Evolutionary conservation across 805 yeast genomes (phyloP).

Genomic region (Yarrowia deformans): DNA sequence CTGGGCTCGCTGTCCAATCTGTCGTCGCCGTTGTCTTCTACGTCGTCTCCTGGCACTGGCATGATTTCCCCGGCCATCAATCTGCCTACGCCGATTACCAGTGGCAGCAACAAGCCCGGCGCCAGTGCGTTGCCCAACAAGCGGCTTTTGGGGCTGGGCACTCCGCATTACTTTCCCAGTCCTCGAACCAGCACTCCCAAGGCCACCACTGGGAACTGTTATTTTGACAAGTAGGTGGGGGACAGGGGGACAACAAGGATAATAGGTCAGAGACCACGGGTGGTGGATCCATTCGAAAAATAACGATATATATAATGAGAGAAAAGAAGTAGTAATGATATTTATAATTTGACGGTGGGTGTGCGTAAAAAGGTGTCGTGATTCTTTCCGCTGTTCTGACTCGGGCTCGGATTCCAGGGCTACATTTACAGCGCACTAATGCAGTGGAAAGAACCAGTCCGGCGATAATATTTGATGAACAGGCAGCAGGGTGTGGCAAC

Average conservation of each 20-base stretch:
- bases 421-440: constrained; percentile 14
- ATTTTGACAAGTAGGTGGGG: constrained; percentile 15
- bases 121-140: constrained; percentile 33
- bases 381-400: not conserved
- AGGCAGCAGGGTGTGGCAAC: too few relatives aligned
- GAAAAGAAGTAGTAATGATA: constrained; percentile 30
- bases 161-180: constrained; percentile 32
- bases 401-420: constrained; percentile 3
- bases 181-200: constrained; percentile 27
- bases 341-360: not conserved
- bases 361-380: too few relatives aligned
- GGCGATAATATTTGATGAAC: constrained; percentile 6
- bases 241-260: not conserved
- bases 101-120: constrained; percentile 37
- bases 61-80: constrained; percentile 37
- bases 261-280: constrained; percentile 26
- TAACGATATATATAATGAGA: constrained; percentile 28
- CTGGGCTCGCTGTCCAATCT: constrained; percentile 24
- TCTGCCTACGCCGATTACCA: constrained; percentile 34
- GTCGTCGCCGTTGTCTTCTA: constrained; percentile 31
- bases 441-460: constrained; percentile 19
- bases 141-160: constrained; percentile 30
- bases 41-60: constrained; percentile 32
- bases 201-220: constrained; percentile 3
- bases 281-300: constrained; percentile 27